phyloP scores from a whole-genome alignment of 1,284 basidiomycete species.

The Tylopilus sp. region DNA sequence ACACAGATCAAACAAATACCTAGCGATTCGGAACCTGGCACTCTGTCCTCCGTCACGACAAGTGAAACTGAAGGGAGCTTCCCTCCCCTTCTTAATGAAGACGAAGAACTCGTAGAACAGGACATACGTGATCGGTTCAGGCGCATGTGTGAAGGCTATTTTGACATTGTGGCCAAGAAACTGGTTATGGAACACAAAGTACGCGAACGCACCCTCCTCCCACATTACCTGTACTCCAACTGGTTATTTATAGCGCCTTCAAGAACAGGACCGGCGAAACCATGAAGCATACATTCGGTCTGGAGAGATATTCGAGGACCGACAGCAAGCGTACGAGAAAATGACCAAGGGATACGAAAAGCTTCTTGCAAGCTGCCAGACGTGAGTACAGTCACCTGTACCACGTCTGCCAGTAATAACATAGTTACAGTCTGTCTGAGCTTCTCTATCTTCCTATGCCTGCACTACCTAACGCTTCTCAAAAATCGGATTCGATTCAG shows the following conservation, averaged over 20 bases:
- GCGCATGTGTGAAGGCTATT: slow-evolving; percentile 90
- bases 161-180: slow-evolving; percentile 87
- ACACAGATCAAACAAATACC: slow-evolving; percentile 54
- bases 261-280: slow-evolving; percentile 94
- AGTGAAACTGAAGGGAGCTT: slow-evolving; percentile 39
- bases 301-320: slow-evolving; percentile 98
- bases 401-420: slow-evolving; percentile 4
- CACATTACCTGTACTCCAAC: neutral
- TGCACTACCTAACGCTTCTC: slow-evolving; percentile 71
- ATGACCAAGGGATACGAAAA: slow-evolving; percentile 96
- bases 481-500: slow-evolving; percentile 73
- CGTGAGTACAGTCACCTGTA: slow-evolving; percentile 42
- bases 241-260: slow-evolving; percentile 60
- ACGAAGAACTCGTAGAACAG: slow-evolving; percentile 73
- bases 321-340: slow-evolving; percentile 97
- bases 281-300: slow-evolving; percentile 98
- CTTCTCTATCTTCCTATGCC: slow-evolving; percentile 80
- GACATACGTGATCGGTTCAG: slow-evolving; percentile 86
- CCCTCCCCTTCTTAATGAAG: slow-evolving; percentile 45
- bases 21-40: slow-evolving; percentile 49
- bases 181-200: slow-evolving; percentile 89
- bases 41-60: slow-evolving; percentile 43
- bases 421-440: slow-evolving; percentile 70
- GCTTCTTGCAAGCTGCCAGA: slow-evolving; percentile 78
- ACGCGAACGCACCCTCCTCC: slow-evolving; percentile 23